Conservation (phyloP, 768 basidiomycete species). For the Pleurotus eryngii region DNA sequence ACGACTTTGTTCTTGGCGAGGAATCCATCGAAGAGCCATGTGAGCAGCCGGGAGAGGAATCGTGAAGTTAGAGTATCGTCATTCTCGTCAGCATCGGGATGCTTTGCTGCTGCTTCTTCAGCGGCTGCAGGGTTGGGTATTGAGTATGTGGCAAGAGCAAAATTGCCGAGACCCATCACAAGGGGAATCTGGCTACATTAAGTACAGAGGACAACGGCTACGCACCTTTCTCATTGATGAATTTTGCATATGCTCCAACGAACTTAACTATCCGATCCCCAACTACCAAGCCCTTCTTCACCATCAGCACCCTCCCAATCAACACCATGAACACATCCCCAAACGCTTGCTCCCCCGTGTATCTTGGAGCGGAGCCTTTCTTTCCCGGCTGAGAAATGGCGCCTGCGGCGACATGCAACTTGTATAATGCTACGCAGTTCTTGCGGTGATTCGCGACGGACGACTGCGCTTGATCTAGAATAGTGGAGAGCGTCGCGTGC, state of each 20-base stretch:
- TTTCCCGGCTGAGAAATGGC: constrained; percentile 47
- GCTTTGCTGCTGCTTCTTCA: constrained; percentile 31
- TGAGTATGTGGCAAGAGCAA: constrained; percentile 7
- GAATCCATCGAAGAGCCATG: constrained; percentile 79
- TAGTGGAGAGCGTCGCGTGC: constrained; percentile 31
- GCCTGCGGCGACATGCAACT: constrained; percentile 71
- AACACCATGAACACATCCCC: constrained; percentile 72
- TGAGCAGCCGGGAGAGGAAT: constrained; percentile 64
- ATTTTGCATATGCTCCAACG: constrained; percentile 77
- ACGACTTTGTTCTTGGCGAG: constrained; percentile 88
- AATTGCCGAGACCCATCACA: background rate
- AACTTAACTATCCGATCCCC: constrained; percentile 88
- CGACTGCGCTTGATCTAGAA: constrained; percentile 78
- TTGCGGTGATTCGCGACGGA: constrained; percentile 89
- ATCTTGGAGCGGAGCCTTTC: constrained; percentile 43
- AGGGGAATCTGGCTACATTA: background rate
- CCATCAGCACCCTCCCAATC: constrained; percentile 63
- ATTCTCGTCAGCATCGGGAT: constrained; percentile 46
- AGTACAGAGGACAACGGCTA: background rate
- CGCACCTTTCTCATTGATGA: constrained; percentile 81
- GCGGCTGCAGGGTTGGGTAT: constrained; percentile 16
- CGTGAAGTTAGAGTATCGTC: constrained; percentile 70
- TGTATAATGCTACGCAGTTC: constrained; percentile 84
- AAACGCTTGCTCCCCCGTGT: constrained; percentile 78
- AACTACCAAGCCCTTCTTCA: constrained; percentile 75